Base-by-base conservation (phyloP, 2,329 filamentous ascomycete genomes). In the Didymella pomorum region DNA sequence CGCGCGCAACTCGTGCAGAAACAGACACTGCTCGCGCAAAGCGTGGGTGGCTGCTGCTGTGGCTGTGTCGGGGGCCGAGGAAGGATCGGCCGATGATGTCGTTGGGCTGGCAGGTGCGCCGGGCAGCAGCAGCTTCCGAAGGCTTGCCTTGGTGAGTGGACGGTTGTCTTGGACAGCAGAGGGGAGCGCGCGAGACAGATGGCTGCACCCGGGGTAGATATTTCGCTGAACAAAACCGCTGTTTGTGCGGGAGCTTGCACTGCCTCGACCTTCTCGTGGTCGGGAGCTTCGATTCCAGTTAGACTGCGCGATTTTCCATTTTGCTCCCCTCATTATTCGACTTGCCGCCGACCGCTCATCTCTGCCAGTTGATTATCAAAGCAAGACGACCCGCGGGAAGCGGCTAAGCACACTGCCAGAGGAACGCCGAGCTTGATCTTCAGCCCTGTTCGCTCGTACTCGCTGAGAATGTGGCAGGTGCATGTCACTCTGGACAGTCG, bases 251-350 rank as follows among this genome's bases (percentile, higher is more conserved):
- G 43, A 55, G 52, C 47, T 52, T 60, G 57, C 52, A 55, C 57
- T 60, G 57, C 57, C 57, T 60, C 52, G 57, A 56, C 51, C 46
- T 43, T 35, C 51, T 55, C 51, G 51, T 60, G 46, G 57, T 60
- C 47, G 57, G 52, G 14, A 56, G 50, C 56, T 48, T 47, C 52
- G 35, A 52, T 51, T 58, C 47, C 45, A 55, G 56, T 59, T 59
- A 59, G 56, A 46, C 56, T 59, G 56, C 56, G 56, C 56, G 56
- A 59, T 59, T 59, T 59, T 59, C 55, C 44, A 29, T 41, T 58
- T 48, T 48, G 31, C 28, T 52, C 55, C 49, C 55, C 55, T 58
- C 56, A 59, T 59, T 46, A 49, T 52, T 52, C 45, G 23, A 44
- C 50, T 28, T 53, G 56, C 56, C 50, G 50, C 56, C 55, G 44